Conservation (phyloP, 2,329 filamentous ascomycete genomes). For the Sclerotinia minor region DNA sequence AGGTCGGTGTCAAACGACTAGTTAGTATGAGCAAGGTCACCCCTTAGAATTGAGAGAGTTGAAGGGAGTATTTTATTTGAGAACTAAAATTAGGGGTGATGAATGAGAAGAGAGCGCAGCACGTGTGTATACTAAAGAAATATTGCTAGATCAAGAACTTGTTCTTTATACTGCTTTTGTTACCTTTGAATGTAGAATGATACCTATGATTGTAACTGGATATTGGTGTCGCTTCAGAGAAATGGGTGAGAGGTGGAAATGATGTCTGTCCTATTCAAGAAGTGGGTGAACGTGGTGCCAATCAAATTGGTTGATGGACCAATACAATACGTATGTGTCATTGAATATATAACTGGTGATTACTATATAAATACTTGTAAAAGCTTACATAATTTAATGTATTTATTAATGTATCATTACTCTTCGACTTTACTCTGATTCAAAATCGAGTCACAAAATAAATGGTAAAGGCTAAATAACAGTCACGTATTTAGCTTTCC, state of each 20-base stretch:
- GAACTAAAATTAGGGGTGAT: background rate
- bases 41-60: slow-evolving; percentile 47
- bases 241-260: background rate
- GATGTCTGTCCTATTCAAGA: background rate
- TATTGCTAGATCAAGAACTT: slow-evolving; percentile 19
- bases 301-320: background rate
- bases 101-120: slow-evolving; percentile 19
- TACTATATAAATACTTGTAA: background rate
- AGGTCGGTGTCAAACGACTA: slow-evolving; percentile 75
- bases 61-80: background rate
- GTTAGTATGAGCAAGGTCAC: slow-evolving; percentile 79
- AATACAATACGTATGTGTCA: background rate
- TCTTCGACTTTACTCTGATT: background rate
- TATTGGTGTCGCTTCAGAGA: background rate
- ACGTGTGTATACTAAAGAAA: slow-evolving; percentile 23
- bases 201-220: slow-evolving; percentile 2
- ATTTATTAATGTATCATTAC: background rate
- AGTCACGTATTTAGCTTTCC: slow-evolving; percentile 10
- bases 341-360: background rate
- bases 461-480: background rate
- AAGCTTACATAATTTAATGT: background rate
- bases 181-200: background rate
- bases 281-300: slow-evolving; percentile 4
- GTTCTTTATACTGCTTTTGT: slow-evolving; percentile 7
- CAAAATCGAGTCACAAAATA: background rate